Evolutionary conservation across 179 eudicot genomes (phyloP).

Genomic region (Actinidia arguta): DNA sequence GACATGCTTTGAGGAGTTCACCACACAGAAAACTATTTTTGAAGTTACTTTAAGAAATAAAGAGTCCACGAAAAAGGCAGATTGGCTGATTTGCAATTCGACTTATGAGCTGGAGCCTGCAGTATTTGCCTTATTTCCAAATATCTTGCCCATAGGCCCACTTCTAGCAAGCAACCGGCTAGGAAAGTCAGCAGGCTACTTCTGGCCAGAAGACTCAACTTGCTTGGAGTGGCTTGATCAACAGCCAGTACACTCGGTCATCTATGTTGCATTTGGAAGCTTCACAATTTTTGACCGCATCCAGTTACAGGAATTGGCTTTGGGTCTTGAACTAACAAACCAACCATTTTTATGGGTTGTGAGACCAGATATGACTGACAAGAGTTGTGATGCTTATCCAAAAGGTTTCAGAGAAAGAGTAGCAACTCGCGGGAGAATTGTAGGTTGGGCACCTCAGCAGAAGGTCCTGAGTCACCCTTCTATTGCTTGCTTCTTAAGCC

Average conservation of each 20-base stretch:
- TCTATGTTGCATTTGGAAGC: constrained; percentile 15
- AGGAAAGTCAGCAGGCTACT: constrained; percentile 33
- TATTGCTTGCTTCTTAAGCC: constrained; percentile 33
- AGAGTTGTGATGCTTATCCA: background rate
- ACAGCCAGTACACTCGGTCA: background rate
- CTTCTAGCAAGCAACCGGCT: constrained; percentile 41
- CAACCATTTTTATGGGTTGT: constrained; percentile 8
- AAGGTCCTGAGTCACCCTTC: constrained; percentile 31
- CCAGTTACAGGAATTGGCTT: constrained; percentile 5
- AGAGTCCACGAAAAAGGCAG: background rate
- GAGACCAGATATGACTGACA: background rate
- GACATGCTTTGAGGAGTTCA: background rate
- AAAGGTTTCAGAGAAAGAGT: constrained; percentile 12
- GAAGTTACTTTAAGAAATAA: background rate
- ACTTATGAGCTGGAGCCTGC: constrained; percentile 41
- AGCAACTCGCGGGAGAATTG: constrained; percentile 23
- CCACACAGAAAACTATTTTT: background rate
- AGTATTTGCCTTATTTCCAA: constrained; percentile 29
- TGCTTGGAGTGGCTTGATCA: constrained; percentile 39
- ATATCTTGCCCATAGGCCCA: constrained; percentile 49
- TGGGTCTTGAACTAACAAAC: background rate
- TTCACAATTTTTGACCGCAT: background rate
- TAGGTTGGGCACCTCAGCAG: constrained; percentile 37
- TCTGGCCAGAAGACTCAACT: constrained; percentile 45
- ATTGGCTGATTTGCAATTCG: constrained; percentile 44